A percentile compares a stretch with the other conserved stretches of the same genome.
phyloP scores from a whole-genome alignment of 2,329 filamentous ascomycete genomes.

The Mariannaea sp. region DNA sequence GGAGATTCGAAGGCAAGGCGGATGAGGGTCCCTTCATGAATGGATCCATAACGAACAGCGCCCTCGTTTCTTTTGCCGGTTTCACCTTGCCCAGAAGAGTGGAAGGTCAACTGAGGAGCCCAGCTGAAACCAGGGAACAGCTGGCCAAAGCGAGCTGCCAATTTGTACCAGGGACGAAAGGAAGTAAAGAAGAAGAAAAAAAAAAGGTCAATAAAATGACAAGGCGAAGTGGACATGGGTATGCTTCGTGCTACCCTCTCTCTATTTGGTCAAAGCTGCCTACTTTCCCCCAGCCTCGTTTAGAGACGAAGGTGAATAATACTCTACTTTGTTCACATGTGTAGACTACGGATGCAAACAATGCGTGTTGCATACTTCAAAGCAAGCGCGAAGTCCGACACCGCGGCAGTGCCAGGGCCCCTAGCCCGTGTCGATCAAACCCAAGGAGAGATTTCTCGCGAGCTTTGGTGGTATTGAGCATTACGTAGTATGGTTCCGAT shows the following conservation, averaged over 20 bases:
- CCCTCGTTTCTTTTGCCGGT: conserved; percentile 18
- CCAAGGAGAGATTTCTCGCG: conserved; percentile 24
- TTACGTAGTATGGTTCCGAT: conserved; percentile 22
- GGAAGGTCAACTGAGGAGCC: conserved; percentile 9
- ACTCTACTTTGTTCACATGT: too few relatives aligned
- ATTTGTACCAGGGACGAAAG: conserved; percentile 14
- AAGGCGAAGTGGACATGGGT: conserved; percentile 16
- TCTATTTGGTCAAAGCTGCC: too few relatives aligned
- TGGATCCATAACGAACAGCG: conserved; percentile 5
- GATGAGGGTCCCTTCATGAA: conserved; percentile 1
- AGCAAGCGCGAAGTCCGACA: neutral
- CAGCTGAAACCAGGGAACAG: conserved; percentile 17
- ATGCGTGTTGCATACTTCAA: neutral
- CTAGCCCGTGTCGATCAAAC: conserved; percentile 14
- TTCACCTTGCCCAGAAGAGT: conserved; percentile 29
- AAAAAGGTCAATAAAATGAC: conserved; percentile 17
- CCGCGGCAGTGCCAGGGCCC: neutral
- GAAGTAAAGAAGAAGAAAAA: too few relatives aligned
- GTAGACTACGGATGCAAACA: too few relatives aligned
- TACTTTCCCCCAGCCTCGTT: too few relatives aligned
- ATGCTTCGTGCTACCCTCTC: neutral
- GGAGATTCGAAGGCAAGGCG: conserved; percentile 11
- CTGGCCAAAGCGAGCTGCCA: conserved; percentile 19
- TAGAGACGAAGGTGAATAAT: too few relatives aligned
- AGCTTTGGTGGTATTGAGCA: conserved; percentile 27